phyloP scores from a whole-genome alignment of 2,329 filamentous ascomycete species.

The Triangularia verruculosa region DNA sequence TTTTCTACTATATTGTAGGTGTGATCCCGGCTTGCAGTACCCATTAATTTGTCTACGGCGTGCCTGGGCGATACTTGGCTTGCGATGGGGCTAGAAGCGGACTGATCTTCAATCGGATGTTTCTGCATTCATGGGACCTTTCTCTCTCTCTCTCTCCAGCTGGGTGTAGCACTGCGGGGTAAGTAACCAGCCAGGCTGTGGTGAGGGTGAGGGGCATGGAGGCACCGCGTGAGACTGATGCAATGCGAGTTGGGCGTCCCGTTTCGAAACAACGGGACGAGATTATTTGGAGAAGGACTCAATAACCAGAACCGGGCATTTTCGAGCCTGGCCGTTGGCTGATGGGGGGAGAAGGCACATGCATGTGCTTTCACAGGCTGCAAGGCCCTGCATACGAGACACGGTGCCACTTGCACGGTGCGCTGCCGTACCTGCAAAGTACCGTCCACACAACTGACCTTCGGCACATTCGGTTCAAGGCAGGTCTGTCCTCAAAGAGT shows the following conservation, averaged over 20 bases:
- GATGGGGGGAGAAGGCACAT: not conserved
- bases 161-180: not conserved
- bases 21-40: too few species aligned
- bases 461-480: not conserved
- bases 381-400: not conserved
- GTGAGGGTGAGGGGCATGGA: not conserved
- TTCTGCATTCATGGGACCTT: not conserved
- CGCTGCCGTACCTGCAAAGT: not conserved
- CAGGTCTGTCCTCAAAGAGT: too few species aligned
- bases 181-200: not conserved
- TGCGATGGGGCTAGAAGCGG: too few species aligned
- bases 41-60: too few species aligned
- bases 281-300: not conserved
- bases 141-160: not conserved
- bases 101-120: too few species aligned
- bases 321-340: not conserved
- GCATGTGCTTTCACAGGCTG: not conserved
- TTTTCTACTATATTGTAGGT: too few species aligned
- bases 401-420: constrained; percentile 2
- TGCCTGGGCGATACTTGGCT: too few species aligned
- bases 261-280: not conserved
- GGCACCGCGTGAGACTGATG: not conserved
- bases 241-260: not conserved
- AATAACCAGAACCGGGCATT: too few species aligned
- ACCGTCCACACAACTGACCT: not conserved